Evolutionary conservation across 1,139 yeast genomes (phyloP).

Genomic region (Blastobotrys arbuscula): DNA sequence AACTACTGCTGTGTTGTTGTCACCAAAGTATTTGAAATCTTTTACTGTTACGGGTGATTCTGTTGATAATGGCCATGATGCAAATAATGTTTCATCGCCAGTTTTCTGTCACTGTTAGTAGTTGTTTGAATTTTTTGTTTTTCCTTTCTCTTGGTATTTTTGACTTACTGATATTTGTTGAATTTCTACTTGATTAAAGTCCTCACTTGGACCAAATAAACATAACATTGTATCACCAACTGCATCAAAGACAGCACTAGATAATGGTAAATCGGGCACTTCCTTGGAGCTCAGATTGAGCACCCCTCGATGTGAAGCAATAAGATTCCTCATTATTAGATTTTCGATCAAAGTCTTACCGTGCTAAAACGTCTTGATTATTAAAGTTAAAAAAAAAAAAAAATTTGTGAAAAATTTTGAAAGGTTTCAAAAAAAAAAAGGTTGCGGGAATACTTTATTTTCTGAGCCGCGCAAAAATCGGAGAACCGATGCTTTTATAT

Average conservation of each 20-base stretch:
- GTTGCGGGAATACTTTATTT: no score
- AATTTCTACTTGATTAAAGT: conserved; percentile 51
- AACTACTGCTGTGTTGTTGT: conserved; percentile 27
- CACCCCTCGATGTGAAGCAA: conserved; percentile 28
- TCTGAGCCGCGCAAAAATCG: background rate
- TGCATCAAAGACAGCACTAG: conserved; percentile 65
- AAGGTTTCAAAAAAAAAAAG: background rate
- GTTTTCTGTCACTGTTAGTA: conserved; percentile 19
- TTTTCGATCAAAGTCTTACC: no score
- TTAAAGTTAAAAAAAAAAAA: conserved; percentile 2
- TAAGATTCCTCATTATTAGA: conserved; percentile 28
- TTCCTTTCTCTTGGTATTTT: background rate
- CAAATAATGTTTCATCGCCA: conserved; percentile 22
- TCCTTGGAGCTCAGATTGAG: conserved; percentile 24
- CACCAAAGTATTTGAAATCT: conserved; percentile 28
- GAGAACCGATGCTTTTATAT: background rate
- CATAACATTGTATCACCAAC: conserved; percentile 68
- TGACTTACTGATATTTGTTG: conserved; percentile 37
- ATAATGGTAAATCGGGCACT: conserved; percentile 55
- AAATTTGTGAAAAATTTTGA: background rate
- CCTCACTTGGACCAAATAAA: conserved; percentile 53
- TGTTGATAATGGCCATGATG: conserved; percentile 21
- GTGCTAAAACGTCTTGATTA: background rate
- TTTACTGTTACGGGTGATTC: conserved; percentile 3
- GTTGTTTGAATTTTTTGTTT: conserved; percentile 5